phyloP scores from a whole-genome alignment of 176 grass and related monocot species.

The Paspalum notatum region DNA sequence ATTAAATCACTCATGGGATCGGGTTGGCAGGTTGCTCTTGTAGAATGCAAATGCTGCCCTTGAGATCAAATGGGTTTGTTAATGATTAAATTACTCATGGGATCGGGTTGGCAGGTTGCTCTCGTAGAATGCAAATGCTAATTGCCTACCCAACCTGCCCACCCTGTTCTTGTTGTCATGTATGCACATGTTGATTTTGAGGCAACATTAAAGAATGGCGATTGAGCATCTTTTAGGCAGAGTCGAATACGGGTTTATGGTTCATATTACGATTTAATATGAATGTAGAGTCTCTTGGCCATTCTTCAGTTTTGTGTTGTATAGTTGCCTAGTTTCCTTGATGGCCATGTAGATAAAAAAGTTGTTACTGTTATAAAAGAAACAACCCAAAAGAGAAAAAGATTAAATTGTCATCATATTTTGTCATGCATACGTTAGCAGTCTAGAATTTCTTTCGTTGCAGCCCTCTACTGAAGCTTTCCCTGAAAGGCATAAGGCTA shows the following conservation, averaged over 20 bases:
- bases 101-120: constrained; percentile 11
- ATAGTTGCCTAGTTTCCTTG: neutral
- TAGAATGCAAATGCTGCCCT: constrained; percentile 36
- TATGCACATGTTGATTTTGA: constrained; percentile 7
- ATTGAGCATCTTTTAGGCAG: neutral
- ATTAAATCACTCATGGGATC: constrained; percentile 3
- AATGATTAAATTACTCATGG: constrained; percentile 2
- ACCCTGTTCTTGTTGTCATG: constrained; percentile 8
- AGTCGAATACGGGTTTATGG: neutral
- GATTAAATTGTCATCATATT: neutral
- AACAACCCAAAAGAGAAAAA: neutral
- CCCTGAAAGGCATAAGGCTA: neutral
- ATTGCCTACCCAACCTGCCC: constrained; percentile 9
- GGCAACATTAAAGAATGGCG: neutral
- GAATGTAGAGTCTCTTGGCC: neutral
- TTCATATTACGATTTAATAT: neutral
- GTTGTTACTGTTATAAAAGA: neutral
- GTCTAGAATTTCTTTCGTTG: neutral
- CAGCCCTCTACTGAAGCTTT: neutral
- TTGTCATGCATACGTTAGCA: neutral
- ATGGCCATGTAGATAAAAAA: neutral
- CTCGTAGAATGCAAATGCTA: constrained; percentile 27
- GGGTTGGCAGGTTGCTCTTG: constrained; percentile 11
- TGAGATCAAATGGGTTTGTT: constrained; percentile 28
- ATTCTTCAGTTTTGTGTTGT: neutral